Evolutionary conservation across 257 asterid species (phyloP).

Genomic region (Coffea canephora): DNA sequence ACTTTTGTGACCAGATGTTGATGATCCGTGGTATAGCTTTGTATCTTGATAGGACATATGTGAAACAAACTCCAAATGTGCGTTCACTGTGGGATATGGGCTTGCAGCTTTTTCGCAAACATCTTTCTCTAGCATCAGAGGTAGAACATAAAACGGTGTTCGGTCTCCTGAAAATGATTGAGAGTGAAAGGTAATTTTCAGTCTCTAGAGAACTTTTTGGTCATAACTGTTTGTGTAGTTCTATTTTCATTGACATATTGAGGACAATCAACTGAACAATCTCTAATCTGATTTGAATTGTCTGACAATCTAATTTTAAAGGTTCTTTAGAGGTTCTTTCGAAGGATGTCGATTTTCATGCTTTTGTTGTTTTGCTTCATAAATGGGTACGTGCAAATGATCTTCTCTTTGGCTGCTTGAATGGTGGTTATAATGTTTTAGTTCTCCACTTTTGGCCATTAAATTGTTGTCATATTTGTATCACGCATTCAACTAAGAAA

Average conservation of each 20-base stretch:
- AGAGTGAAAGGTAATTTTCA: conserved; percentile 68
- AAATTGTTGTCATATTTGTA: not conserved
- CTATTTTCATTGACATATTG: not conserved
- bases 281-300: not conserved
- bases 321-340: not conserved
- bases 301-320: not conserved
- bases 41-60: conserved; percentile 91
- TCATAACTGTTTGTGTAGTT: not conserved
- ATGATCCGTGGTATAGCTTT: conserved; percentile 95
- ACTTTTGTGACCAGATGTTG: conserved; percentile 93
- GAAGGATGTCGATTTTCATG: not conserved
- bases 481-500: not conserved
- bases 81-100: conserved; percentile 99
- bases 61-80: conserved; percentile 84
- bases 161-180: conserved; percentile 89
- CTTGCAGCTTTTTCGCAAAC: conserved; percentile 90
- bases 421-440: too few relatives aligned
- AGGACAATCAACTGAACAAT: not conserved
- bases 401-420: not conserved
- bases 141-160: conserved; percentile 90
- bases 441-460: not conserved
- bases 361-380: not conserved
- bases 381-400: not conserved
- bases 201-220: not conserved
- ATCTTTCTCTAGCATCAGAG: conserved; percentile 84